Evolutionary conservation across 345 rosid species (phyloP), one percentile per base, ranked within the genome.

Genomic region (Eucalyptus rudis): DNA sequence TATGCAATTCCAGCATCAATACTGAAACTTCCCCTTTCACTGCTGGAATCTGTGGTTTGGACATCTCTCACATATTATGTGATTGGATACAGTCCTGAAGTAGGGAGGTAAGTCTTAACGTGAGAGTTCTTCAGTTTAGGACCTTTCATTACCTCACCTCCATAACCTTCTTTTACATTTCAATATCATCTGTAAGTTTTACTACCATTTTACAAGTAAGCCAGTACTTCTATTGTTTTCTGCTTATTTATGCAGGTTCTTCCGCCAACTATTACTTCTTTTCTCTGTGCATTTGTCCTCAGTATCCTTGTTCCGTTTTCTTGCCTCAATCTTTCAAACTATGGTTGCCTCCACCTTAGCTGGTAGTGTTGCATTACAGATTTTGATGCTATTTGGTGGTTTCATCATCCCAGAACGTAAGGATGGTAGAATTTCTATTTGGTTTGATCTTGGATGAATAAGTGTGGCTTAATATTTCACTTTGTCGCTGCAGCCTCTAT

Each of bases 61-160:
- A 94, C 96, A 8, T 86, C 91, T 81, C 94, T 96, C 31, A 93
- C 98, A 33, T 97, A 97, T 92, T 96, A 95, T 91, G 96, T 91
- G 87, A 94, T 94, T 36, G 99, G 99, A 76, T 96, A 93, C 90
- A 93, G 94, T 90, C 98, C 98, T 62, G 96, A 96, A 89, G 93
- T 88, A 36, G 92, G 90, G 56, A 94, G 99, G 98, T 96, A 87
- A 89, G 89, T 33, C 88, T 33, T 44, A 68, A 68, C 87, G 31
- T n/a, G 56, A 86, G 58, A 86, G 87, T 47, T 85, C 54, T 51
- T 44, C 40, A 86, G 50, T 86, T 68, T 68, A 68, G 13, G 80
- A 68, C 80, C 43, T 68, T 17, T 68, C 25, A 31, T 68, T 33
- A 33, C 43, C 43, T 33, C 12, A 11, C 43, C 25, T 33, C 80